Base-by-base conservation (phyloP, 1,139 yeast genomes). In the Kurtzmaniella quercitrusa region DNA sequence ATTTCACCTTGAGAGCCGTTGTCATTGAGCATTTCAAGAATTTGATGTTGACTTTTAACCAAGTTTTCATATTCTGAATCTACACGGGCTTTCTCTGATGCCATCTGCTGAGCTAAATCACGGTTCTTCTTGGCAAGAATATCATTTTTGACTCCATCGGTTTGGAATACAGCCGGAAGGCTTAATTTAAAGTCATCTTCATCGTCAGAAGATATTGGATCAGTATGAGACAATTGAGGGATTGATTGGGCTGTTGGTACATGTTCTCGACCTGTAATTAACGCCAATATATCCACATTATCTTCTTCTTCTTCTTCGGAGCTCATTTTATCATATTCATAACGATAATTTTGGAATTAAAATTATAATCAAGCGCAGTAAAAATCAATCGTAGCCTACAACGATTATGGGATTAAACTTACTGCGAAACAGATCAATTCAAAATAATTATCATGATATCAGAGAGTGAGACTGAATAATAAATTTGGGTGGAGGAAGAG, bases 101-200 rank as follows among this genome's bases (percentile, higher is more conserved):
- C 42, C 17, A 61, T 46, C 17, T 50, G 54, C 8, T 44, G 40
- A 9, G 55, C 50, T 7, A 64, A 52, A 38, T 55, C 43, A 3
- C 41, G 38, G 39, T 55, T 53, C 18, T 49, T 48, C 22, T 46
- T 45, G 20, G 53, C 49, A 12, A 64, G 45, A 41, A 51, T 47
- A 22, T 54, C 57, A 44, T 65, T 61, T 36, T 49, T 50, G 21
- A 50, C 51, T 15, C 64, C 71, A 37, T 60, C 62, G 8, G 51
- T 51, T 36, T 51, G 52, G 42, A 66, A 65, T 2, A 65, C 51
- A 28, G 56, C 34, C 2, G 69, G 69, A 18, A 66, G 41, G 12
- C 43, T 43, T 17, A 61, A 39, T 9, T 51, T 49, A 41, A 61
- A 55, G 14, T 55, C 59, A 19, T 54, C 57, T 9, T 45, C 52